Evolutionary conservation across 805 yeast genomes (phyloP), one percentile per base, ranked within the genome.

Genomic region (Myxozyma vanderwaltii): DNA sequence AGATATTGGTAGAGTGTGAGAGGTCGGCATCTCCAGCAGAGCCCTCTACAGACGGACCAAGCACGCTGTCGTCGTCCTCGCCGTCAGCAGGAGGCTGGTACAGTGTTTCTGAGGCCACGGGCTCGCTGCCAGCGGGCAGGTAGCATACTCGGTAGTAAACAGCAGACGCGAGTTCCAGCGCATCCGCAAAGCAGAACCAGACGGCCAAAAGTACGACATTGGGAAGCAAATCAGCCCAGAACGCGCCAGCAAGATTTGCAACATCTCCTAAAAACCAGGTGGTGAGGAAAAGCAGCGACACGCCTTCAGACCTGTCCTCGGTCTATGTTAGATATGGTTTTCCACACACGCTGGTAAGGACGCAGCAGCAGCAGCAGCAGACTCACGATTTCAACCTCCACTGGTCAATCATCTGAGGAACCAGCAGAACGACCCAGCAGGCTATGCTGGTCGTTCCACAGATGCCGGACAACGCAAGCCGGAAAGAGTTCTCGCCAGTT

Each of bases 361-460:
- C n/a, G n/a, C n/a, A n/a, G n/a, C n/a, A n/a, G n/a, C n/a, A n/a
- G n/a, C n/a, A n/a, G n/a, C n/a, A n/a, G n/a, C n/a, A n/a, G n/a
- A 36, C 66, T n/a, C 44, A 59, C 65, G 77, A 70, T 68, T 88
- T 84, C 54, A 84, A 73, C 54, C 88, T 74, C 91, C 91, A 88
- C 73, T 88, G 92, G 70, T 88, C 95, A 26, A 88, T 79, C 48
- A 88, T 77, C 70, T 88, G 95, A 0, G 95, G 94, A 65, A 88
- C 74, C 58, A 88, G 78, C 41, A 88, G 73, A 13, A 88, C 91
- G 12, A 88, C 79, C 91, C 91, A 88, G 71, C 92, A 86, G 0
- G 92, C 90, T 43, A 88, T 77, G 33, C 84, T 79, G 7, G 87
- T 80, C 12, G 89, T 84, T 1, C 92, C 92, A 70, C 84, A 79